Conservation (phyloP, 805 yeast species). For the Spathaspora girioi region DNA sequence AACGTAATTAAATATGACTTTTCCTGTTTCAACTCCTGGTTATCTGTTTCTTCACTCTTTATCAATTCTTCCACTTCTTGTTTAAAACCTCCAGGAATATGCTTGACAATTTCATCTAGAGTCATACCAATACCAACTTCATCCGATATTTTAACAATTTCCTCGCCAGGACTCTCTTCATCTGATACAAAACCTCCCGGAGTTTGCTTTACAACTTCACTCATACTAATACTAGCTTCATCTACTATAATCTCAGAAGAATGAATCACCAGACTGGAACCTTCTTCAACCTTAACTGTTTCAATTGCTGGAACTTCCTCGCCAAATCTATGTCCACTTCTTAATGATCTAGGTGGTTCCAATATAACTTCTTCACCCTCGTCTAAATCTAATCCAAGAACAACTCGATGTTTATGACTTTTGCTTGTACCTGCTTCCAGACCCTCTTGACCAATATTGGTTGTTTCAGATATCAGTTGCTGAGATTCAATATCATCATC, state of each 20-base stretch:
- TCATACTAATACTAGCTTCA: too few species aligned
- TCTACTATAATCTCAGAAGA: not conserved
- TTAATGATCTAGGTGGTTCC: constrained; percentile 20
- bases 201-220: too few species aligned
- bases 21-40: not conserved
- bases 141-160: not conserved
- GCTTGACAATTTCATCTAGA: not conserved
- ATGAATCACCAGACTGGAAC: not conserved
- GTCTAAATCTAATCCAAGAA: constrained; percentile 22
- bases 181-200: not conserved
- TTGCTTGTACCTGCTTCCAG: not conserved
- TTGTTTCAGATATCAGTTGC: not conserved
- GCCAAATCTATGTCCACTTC: constrained; percentile 23
- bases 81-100: not conserved
- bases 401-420: not conserved
- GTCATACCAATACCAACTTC: not conserved
- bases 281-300: not conserved
- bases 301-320: not conserved
- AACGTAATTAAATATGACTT: not conserved
- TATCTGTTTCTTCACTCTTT: not conserved
- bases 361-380: constrained; percentile 10
- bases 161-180: not conserved
- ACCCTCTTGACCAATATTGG: not conserved
- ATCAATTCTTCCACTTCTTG: not conserved
- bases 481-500: not conserved